Conservation (phyloP, 306 rosid genomes). For the Begonia fuchsioides region DNA sequence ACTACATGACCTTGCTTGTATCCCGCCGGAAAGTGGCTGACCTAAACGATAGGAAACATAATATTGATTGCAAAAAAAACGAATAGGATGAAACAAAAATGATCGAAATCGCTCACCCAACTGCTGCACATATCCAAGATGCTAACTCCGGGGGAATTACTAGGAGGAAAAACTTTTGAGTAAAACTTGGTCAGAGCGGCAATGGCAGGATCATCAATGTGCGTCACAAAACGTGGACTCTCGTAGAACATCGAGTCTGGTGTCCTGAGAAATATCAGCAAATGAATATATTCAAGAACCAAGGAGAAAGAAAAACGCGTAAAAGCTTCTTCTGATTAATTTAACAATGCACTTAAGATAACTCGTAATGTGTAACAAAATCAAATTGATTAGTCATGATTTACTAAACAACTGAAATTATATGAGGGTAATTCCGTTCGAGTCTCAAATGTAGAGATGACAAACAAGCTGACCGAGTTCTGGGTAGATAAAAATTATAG, state of each 20-base stretch:
- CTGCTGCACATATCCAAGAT: conserved; percentile 80
- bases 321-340: no score
- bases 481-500: no score
- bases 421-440: no score
- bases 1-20: conserved; percentile 65
- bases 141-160: conserved; percentile 55
- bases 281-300: no score
- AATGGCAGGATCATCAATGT: conserved; percentile 74
- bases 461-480: no score
- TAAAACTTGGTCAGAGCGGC: conserved; percentile 59
- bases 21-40: conserved; percentile 77
- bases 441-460: no score
- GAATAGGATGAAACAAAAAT: not conserved
- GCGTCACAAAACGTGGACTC: conserved; percentile 71
- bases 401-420: no score
- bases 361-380: no score
- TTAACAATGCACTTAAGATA: no score
- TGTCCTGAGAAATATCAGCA: conserved; percentile 22
- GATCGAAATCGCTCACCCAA: conserved; percentile 41
- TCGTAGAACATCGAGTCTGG: conserved; percentile 57
- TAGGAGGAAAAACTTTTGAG: conserved; percentile 52
- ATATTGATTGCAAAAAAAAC: conserved; percentile 6
- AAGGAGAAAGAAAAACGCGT: no score
- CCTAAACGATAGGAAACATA: conserved; percentile 19
- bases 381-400: no score